Percentiles rank a stretch among this genome's conserved stretches.
Evolutionary conservation across 192 early-diverging fungal genomes (phyloP).

Genomic region (Coemansia sp.): DNA sequence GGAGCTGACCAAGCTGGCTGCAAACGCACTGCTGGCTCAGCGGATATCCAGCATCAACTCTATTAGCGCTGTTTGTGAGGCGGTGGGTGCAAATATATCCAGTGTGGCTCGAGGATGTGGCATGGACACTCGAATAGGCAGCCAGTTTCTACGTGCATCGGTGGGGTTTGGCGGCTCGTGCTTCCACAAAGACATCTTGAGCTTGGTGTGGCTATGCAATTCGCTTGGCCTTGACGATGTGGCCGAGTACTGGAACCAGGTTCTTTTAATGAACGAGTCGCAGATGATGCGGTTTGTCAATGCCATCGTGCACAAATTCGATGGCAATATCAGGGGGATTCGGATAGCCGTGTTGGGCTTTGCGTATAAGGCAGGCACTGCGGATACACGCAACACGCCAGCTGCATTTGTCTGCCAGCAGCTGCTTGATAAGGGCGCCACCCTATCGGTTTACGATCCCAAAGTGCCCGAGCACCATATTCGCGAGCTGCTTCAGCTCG

Average conservation of each 20-base stretch:
- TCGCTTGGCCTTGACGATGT: conserved; percentile 84
- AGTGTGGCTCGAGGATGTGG: conserved; percentile 91
- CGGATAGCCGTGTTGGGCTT: conserved; percentile 82
- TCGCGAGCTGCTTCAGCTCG: conserved; percentile 32
- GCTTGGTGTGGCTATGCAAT: conserved; percentile 84
- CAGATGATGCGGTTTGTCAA: conserved; percentile 82
- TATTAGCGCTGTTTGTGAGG: conserved; percentile 88
- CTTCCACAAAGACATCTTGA: conserved; percentile 93
- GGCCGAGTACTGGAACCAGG: conserved; percentile 90
- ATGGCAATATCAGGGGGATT: conserved; percentile 79
- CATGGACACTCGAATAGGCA: conserved; percentile 79
- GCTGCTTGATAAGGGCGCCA: conserved; percentile 75
- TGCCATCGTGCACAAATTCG: conserved; percentile 67
- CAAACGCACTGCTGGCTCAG: conserved; percentile 92
- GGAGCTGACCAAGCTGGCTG: conserved; percentile 88
- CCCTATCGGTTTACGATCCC: conserved; percentile 83
- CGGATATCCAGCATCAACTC: conserved; percentile 91
- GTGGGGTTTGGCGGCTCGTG: conserved; percentile 95
- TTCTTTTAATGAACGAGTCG: conserved; percentile 89
- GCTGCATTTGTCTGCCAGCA: conserved; percentile 81
- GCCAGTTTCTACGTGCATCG: conserved; percentile 85
- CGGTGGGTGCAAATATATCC: conserved; percentile 84
- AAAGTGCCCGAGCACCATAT: conserved; percentile 79
- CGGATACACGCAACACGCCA: conserved; percentile 89
- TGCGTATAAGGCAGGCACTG: conserved; percentile 93